Evolutionary conservation across 352 stramenopile genomes (phyloP).

Genomic region (Phytophthora litchii): DNA sequence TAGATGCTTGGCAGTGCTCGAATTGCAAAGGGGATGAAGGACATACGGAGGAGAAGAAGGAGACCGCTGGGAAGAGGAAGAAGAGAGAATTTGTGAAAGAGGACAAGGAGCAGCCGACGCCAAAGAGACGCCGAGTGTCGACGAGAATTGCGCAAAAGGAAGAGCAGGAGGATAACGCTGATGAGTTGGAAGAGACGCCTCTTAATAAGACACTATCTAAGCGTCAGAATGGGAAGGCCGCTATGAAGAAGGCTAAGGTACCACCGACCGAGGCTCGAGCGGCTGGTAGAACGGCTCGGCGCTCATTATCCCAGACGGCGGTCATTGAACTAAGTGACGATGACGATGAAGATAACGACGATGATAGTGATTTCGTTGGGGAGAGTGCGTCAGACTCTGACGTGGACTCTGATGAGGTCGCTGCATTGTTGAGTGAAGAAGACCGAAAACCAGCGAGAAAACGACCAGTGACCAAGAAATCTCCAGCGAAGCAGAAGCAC

Average conservation of each 20-base stretch:
- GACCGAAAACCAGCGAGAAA: slow-evolving; percentile 1
- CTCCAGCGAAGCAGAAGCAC: slow-evolving; percentile 17
- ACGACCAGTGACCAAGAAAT: slow-evolving; percentile 18
- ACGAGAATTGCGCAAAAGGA: neutral
- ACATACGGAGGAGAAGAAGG: slow-evolving; percentile 1
- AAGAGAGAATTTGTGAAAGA: slow-evolving; percentile 17
- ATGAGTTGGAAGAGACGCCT: slow-evolving; percentile 8
- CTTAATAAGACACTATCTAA: slow-evolving; percentile 11
- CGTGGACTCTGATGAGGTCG: slow-evolving; percentile 25
- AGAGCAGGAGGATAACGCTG: slow-evolving; percentile 1
- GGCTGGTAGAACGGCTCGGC: slow-evolving; percentile 15
- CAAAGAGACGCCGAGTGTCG: slow-evolving; percentile 23
- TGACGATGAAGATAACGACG: slow-evolving; percentile 43
- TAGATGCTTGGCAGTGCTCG: slow-evolving; percentile 49
- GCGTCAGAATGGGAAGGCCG: slow-evolving; percentile 33
- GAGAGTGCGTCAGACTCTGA: slow-evolving; percentile 38
- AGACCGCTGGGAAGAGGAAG: slow-evolving; percentile 15
- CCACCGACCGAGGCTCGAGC: slow-evolving; percentile 2
- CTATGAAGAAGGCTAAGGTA: slow-evolving; percentile 33
- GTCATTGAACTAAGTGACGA: slow-evolving; percentile 16
- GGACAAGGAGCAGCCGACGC: slow-evolving; percentile 7
- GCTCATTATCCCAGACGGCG: slow-evolving; percentile 3
- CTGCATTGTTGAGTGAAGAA: slow-evolving; percentile 8
- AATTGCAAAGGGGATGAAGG: slow-evolving; percentile 23
- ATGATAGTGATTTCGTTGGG: slow-evolving; percentile 58